phyloP scores from a whole-genome alignment of 2,329 filamentous ascomycete species.

The Penicillium palitans region DNA sequence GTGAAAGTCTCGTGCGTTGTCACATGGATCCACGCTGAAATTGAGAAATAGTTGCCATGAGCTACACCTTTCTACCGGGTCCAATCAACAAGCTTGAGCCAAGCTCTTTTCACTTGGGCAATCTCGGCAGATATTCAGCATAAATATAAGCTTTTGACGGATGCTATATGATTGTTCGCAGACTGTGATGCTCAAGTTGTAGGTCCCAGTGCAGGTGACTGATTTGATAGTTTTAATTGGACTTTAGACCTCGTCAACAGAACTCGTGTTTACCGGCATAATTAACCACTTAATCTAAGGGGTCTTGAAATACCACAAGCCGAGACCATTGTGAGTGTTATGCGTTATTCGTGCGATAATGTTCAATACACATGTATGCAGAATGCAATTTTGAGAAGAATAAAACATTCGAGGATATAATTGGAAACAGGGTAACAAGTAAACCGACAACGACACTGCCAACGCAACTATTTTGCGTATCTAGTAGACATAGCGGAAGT shows the following conservation, averaged over 20 bases:
- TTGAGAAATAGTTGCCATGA: no score
- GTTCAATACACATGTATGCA: no score
- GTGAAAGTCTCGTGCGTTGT: no score
- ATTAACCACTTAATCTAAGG: neutral
- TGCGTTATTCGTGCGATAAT: no score
- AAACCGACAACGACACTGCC: neutral
- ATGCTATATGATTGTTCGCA: neutral
- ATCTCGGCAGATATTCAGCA: neutral
- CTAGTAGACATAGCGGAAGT: constrained; percentile 60
- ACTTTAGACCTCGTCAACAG: no score
- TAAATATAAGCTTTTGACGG: neutral
- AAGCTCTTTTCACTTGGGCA: neutral
- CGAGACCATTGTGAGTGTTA: neutral
- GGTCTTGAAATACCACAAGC: neutral
- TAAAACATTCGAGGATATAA: neutral
- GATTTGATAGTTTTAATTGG: neutral
- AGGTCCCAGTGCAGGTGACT: neutral
- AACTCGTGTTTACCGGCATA: neutral
- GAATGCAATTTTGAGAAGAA: neutral
- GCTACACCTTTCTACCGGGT: neutral
- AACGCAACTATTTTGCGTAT: neutral
- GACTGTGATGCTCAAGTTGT: neutral
- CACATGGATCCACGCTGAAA: neutral
- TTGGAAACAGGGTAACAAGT: neutral
- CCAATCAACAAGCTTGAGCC: no score